These are phyloP conservation scores for Tothia fuscella DNA, from an alignment of 2,329 filamentous ascomycete genomes.

Conservation along the genomic window DNA sequence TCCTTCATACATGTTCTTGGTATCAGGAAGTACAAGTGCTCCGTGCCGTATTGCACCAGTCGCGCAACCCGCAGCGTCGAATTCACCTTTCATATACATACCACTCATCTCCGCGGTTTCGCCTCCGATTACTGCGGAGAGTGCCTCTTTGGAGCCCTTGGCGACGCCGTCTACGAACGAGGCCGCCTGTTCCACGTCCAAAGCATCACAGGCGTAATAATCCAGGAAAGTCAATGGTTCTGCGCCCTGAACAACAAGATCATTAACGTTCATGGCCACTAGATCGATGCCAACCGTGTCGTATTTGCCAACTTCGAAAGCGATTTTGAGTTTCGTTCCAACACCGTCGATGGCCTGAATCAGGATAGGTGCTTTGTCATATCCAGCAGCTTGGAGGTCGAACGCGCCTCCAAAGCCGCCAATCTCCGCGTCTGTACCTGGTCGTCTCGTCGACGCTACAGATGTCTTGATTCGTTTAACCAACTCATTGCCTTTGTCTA, in stretches of 20 bases:
- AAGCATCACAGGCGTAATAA: conserved; percentile 88
- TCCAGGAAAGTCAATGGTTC: conserved; percentile 94
- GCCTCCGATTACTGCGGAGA: conserved; percentile 86
- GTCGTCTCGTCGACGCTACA: conserved; percentile 71
- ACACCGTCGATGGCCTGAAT: conserved; percentile 96
- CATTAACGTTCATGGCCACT: conserved; percentile 98
- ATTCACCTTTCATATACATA: conserved; percentile 79
- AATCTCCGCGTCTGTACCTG: conserved; percentile 85
- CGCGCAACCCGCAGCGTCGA: conserved; percentile 84
- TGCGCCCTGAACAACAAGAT: conserved; percentile 89
- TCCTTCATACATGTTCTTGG: conserved; percentile 62
- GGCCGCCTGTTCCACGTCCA: conserved; percentile 65
- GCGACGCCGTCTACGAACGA: conserved; percentile 89
- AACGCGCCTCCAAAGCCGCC: conserved; percentile 90
- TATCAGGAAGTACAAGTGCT: conserved; percentile 60
- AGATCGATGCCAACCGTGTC: conserved; percentile 93
- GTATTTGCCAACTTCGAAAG: conserved; percentile 79
- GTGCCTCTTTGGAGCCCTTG: conserved; percentile 69
- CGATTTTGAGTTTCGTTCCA: conserved; percentile 93
- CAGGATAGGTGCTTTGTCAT: conserved; percentile 59
- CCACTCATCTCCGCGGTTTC: conserved; percentile 98
- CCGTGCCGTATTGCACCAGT: conserved; percentile 67
- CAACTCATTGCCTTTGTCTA: conserved; percentile 85
- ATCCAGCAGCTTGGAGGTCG: conserved; percentile 64
- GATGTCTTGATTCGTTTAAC: conserved; percentile 85